Evolutionary conservation across 1,284 basidiomycete species (phyloP).

Genomic region (Cryptococcus sp.): DNA sequence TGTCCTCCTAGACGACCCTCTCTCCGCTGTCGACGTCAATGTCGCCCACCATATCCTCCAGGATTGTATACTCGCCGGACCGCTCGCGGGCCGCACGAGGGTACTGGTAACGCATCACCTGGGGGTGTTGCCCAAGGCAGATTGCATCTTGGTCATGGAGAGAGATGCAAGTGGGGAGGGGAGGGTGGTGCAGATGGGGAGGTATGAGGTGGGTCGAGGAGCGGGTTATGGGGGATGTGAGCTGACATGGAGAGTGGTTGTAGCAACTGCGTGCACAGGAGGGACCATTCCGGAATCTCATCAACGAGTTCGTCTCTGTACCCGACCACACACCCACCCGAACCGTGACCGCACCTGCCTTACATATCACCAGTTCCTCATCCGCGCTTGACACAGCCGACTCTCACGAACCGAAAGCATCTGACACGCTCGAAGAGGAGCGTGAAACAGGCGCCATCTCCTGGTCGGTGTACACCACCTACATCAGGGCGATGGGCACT

Average conservation of each 20-base stretch:
- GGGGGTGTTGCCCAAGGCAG: slow-evolving; percentile 55
- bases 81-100: slow-evolving; percentile 61
- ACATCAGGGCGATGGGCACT: slow-evolving; percentile 21
- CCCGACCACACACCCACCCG: not conserved
- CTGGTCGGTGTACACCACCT: slow-evolving; percentile 25
- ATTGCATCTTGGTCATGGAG: slow-evolving; percentile 32
- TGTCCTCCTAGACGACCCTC: slow-evolving; percentile 34
- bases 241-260: not conserved
- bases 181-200: slow-evolving; percentile 27
- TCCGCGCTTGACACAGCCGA: not conserved
- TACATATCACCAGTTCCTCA: not conserved
- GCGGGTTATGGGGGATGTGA: not conserved
- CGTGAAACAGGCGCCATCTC: slow-evolving; percentile 33
- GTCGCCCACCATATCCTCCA: slow-evolving; percentile 49
- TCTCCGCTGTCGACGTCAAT: slow-evolving; percentile 66
- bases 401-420: slow-evolving; percentile 42
- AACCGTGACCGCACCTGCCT: not conserved
- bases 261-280: slow-evolving; percentile 8
- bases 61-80: slow-evolving; percentile 60
- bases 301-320: slow-evolving; percentile 7
- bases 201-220: slow-evolving; percentile 30
- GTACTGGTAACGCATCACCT: slow-evolving; percentile 68
- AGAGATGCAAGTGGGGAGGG: slow-evolving; percentile 17
- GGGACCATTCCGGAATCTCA: slow-evolving; percentile 12
- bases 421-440: slow-evolving; percentile 53